Conservation (phyloP, 202 grass and related monocot genomes). For the Brachypodium distachyon region DNA sequence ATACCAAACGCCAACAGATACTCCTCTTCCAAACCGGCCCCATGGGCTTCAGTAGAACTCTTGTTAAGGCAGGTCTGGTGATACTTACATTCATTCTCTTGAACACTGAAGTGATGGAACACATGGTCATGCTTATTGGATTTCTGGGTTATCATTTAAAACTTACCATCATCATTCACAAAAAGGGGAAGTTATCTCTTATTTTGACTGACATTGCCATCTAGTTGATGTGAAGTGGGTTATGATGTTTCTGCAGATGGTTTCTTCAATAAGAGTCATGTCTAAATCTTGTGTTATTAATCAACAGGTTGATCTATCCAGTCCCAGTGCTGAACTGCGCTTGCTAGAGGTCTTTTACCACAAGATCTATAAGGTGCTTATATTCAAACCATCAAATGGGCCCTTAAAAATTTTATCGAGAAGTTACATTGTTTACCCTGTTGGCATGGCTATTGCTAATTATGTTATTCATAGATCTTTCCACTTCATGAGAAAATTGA, state of each 20-base stretch:
- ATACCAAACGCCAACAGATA: too few relatives aligned
- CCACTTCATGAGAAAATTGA: constrained; percentile 61
- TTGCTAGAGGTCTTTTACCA: constrained; percentile 83
- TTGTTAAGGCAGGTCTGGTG: neutral
- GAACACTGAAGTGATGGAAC: too few relatives aligned
- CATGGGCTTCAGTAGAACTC: neutral
- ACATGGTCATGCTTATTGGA: neutral
- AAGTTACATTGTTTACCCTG: neutral
- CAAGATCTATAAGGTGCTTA: constrained; percentile 76
- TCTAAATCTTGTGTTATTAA: neutral
- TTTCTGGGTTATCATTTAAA: neutral
- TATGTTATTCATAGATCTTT: constrained; percentile 44
- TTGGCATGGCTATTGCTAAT: neutral
- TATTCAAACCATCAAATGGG: too few relatives aligned
- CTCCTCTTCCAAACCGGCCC: too few relatives aligned
- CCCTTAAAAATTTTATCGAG: neutral
- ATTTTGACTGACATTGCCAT: neutral
- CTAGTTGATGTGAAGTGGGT: neutral
- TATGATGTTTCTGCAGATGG: neutral
- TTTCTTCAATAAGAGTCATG: neutral
- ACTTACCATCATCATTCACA: neutral
- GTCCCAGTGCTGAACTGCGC: constrained; percentile 62
- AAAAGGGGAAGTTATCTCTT: neutral
- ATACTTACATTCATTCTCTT: neutral
- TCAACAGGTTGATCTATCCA: constrained; percentile 69